Conservation (phyloP, 1,284 basidiomycete genomes). For the Malassezia psittaci region DNA sequence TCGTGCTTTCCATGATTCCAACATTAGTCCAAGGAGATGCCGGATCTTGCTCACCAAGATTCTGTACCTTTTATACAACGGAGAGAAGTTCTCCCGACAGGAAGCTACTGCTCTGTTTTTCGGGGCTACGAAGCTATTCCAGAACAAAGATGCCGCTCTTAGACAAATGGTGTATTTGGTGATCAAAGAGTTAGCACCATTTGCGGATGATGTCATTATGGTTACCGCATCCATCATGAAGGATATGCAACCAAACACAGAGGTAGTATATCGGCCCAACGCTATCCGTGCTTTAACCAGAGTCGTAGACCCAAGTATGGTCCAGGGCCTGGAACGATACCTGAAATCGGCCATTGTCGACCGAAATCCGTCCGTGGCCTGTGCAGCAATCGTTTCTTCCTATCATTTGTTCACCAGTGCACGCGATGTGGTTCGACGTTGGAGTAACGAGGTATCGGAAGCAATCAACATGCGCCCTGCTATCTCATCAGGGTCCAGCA, state of each 20-base stretch:
- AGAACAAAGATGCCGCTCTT: conserved; percentile 93
- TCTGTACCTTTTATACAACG: conserved; percentile 89
- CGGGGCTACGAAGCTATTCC: conserved; percentile 96
- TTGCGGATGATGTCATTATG: conserved; percentile 98
- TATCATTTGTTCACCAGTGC: conserved; percentile 92
- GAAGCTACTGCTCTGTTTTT: conserved; percentile 98
- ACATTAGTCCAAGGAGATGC: conserved; percentile 77
- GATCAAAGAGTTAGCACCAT: conserved; percentile 90
- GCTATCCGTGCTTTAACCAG: conserved; percentile 90
- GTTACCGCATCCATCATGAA: conserved; percentile 99
- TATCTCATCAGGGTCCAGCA: conserved; percentile 23
- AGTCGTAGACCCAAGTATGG: conserved; percentile 94
- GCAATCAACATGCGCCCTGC: conserved; percentile 59
- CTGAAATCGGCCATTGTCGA: conserved; percentile 99
- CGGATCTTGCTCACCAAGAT: conserved; percentile 90
- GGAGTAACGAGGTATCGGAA: conserved; percentile 97
- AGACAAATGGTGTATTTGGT: conserved; percentile 97
- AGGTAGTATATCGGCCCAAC: conserved; percentile 96
- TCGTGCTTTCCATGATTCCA: conserved; percentile 96
- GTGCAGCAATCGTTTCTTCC: conserved; percentile 88
- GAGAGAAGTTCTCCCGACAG: conserved; percentile 86
- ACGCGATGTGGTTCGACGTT: conserved; percentile 72
- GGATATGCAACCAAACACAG: conserved; percentile 98
- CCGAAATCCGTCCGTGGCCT: conserved; percentile 86
- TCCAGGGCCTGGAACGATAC: conserved; percentile 95